Evolutionary conservation across 768 basidiomycete species (phyloP).

Genomic region (Favolaschia claudopus): DNA sequence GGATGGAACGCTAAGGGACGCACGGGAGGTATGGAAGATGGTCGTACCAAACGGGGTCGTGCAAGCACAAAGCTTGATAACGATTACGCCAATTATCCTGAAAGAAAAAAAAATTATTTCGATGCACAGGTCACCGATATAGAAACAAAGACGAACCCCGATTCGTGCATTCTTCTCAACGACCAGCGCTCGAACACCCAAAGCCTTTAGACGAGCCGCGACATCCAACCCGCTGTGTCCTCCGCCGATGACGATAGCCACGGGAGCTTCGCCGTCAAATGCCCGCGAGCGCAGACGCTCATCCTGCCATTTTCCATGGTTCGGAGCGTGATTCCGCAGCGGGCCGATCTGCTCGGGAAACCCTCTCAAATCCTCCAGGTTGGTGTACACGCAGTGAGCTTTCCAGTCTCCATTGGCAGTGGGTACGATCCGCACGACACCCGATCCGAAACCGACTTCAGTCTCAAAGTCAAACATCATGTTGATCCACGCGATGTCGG

Average conservation of each 20-base stretch:
- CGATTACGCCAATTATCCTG: constrained; percentile 69
- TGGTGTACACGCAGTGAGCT: constrained; percentile 61
- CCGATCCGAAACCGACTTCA: constrained; percentile 50
- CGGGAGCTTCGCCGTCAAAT: constrained; percentile 56
- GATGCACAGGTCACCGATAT: no score
- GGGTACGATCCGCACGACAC: constrained; percentile 60
- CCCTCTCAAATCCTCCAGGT: constrained; percentile 54
- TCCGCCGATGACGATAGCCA: constrained; percentile 62
- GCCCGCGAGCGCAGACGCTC: constrained; percentile 47
- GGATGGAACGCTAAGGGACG: constrained; percentile 22
- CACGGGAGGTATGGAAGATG: constrained; percentile 65
- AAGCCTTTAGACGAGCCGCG: constrained; percentile 61
- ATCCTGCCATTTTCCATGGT: constrained; percentile 60
- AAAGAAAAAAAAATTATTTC: no score
- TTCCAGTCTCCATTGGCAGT: constrained; percentile 54
- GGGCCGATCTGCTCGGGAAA: constrained; percentile 52
- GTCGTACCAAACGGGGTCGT: constrained; percentile 60
- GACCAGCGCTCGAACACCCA: constrained; percentile 57
- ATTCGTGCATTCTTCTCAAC: constrained; percentile 61
- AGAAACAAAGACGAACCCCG: no score
- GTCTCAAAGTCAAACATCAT: constrained; percentile 58
- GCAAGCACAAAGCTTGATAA: constrained; percentile 64
- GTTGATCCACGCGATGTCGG: constrained; percentile 55
- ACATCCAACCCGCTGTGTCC: constrained; percentile 65
- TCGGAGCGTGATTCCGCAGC: constrained; percentile 44